Evolutionary conservation across 202 grass and related monocot species (phyloP).

Genomic region (Bolboschoenoplectus hybrid): DNA sequence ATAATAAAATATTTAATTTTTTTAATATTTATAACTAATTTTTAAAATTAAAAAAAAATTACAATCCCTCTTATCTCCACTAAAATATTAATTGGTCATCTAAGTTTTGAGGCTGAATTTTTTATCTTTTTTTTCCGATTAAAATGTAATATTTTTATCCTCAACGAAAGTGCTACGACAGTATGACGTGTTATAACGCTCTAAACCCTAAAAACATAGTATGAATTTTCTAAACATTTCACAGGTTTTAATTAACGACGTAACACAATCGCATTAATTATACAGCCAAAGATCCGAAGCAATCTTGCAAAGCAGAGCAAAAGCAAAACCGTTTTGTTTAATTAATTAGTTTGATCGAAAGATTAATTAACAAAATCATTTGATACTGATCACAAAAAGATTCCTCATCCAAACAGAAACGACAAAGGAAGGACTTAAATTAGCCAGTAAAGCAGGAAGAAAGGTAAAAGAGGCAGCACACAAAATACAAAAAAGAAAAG

Average conservation of each 20-base stretch:
- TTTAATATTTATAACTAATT: too few relatives aligned
- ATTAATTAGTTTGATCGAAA: background rate
- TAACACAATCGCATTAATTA: background rate
- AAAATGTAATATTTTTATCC: background rate
- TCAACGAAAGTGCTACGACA: too few relatives aligned
- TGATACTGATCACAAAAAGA: background rate
- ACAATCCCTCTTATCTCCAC: too few relatives aligned
- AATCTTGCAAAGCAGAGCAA: background rate
- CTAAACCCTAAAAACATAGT: background rate
- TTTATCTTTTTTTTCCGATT: too few relatives aligned
- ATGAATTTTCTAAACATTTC: background rate
- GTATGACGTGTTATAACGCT: background rate
- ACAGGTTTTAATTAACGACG: background rate
- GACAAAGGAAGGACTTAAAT: constrained; percentile 43
- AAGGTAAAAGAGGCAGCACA: constrained; percentile 21
- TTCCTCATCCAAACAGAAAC: constrained; percentile 35
- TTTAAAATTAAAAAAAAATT: too few relatives aligned
- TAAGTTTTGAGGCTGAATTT: too few relatives aligned
- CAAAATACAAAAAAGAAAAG: too few relatives aligned
- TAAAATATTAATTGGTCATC: too few relatives aligned
- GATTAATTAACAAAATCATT: background rate
- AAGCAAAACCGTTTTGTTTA: background rate
- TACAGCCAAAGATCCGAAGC: background rate
- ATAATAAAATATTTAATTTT: too few relatives aligned
- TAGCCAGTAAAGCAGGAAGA: constrained; percentile 25